phyloP scores from a whole-genome alignment of 352 stramenopile genomes.

The Peronospora belbahrii region DNA sequence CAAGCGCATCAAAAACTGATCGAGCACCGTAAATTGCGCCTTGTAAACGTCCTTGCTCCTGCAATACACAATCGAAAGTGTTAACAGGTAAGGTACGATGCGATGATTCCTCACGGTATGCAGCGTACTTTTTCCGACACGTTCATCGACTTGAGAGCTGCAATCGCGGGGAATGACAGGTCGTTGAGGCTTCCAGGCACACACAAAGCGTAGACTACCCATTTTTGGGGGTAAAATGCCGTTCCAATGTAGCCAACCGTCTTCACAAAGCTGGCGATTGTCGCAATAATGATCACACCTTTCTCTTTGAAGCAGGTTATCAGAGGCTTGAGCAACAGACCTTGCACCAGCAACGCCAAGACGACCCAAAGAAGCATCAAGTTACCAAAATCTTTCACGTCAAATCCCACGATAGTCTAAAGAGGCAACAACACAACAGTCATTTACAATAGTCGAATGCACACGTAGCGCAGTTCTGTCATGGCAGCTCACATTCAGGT shows the following conservation, averaged over 20 bases:
- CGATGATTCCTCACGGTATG: not conserved
- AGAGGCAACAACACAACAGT: not conserved
- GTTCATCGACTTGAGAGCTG: conserved; percentile 28
- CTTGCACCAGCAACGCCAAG: conserved; percentile 47
- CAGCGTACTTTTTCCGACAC: conserved; percentile 38
- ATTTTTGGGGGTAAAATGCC: conserved; percentile 56
- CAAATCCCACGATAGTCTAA: conserved; percentile 61
- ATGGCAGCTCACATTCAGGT: conserved; percentile 47
- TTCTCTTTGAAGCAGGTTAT: conserved; percentile 63
- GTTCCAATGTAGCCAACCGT: conserved; percentile 30
- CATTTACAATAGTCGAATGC: not conserved
- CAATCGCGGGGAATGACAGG: conserved; percentile 52
- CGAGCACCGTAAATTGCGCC: conserved; percentile 65
- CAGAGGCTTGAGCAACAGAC: conserved; percentile 49
- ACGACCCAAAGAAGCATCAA: conserved; percentile 56
- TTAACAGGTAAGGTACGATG: not conserved
- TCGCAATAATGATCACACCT: conserved; percentile 57
- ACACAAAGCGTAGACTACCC: conserved; percentile 43
- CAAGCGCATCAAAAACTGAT: conserved; percentile 53
- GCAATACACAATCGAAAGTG: not conserved
- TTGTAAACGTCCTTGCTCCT: conserved; percentile 73
- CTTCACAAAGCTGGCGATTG: conserved; percentile 42
- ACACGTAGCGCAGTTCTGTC: not conserved
- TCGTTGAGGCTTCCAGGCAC: conserved; percentile 40
- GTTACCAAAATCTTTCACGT: conserved; percentile 56